Evolutionary conservation across 306 rosid genomes (phyloP), one percentile per base, ranked within the genome.

Genomic region (Trifolium subterraneum): DNA sequence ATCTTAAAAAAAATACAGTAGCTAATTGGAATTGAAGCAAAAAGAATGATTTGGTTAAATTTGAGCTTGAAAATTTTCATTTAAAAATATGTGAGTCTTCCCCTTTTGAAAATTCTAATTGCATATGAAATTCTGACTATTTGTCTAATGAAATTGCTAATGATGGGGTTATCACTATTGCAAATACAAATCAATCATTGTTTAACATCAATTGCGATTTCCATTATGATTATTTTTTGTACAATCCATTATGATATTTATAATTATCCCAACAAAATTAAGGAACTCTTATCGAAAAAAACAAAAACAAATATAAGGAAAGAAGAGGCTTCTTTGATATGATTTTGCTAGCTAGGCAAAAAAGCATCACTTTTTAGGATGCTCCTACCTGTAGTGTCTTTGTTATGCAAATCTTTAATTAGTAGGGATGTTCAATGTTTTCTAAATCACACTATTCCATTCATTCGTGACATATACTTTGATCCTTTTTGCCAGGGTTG

Each of bases 281-380:
- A 69, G 61, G 58, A 62, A 66, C 12, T 71, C 22, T 25, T 27
- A 27, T 27, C 31, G 31, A 27, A 4, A 29, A 29, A 29, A 29
- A 29, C 6, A 29, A 29, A 29, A 50, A 25, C 55, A 59, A 15
- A 67, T 66, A 60, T 36, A 68, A 69, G 70, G 59, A 62, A 62
- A 66, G 12, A 75, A 22, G 18, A n/a, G 6, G 41, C 8, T 71
- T 71, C 11, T 59, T 59, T 71, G 64, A 68, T n/a, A 77, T 77
- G 75, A 73, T 77, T 76, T 68, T 69, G 68, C 78, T 74, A 69
- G 85, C 69, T 41, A 68, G 56, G 74, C 71, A 80, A 73, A 68
- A 69, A 69, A 22, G 54, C 68, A 39, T 16, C 64, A 69, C 85
- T 77, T 84, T 84, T 55, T 10, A 68, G 44, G 75, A 84, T 84